phyloP scores from a whole-genome alignment of 2,329 filamentous ascomycete species.

The Phyllosticta ampelicida region DNA sequence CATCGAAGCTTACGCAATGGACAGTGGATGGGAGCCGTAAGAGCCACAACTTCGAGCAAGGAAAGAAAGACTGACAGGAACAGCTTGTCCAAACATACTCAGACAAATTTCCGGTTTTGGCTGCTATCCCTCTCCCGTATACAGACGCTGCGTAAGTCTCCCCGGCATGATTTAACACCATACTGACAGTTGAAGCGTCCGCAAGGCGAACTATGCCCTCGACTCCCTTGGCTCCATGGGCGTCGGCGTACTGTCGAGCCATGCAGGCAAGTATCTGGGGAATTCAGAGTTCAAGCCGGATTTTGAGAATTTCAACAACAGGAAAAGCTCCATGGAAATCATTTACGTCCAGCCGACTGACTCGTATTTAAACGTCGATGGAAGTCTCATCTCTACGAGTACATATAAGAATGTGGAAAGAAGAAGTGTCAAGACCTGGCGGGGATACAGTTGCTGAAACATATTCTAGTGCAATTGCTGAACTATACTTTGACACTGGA shows the following conservation, averaged over 20 bases:
- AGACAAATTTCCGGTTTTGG: neutral
- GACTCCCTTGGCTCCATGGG: constrained; percentile 21
- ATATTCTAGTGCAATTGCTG: constrained; percentile 16
- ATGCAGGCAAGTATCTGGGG: constrained; percentile 24
- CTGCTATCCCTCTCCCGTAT: neutral
- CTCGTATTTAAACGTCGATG: neutral
- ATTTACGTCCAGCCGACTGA: neutral
- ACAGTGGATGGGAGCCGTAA: neutral
- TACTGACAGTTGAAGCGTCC: constrained; percentile 20
- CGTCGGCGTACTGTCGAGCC: constrained; percentile 24
- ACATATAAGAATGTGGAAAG: neutral
- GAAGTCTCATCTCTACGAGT: neutral
- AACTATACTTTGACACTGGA: constrained; percentile 29
- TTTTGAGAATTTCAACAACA: constrained; percentile 20
- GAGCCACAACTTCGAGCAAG: neutral
- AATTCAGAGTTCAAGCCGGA: constrained; percentile 18
- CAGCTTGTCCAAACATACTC: neutral
- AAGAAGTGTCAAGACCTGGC: neutral
- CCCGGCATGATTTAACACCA: constrained; percentile 11
- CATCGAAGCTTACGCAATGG: neutral
- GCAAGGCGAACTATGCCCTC: constrained; percentile 22
- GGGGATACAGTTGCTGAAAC: neutral
- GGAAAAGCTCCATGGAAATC: constrained; percentile 5
- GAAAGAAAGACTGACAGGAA: neutral
- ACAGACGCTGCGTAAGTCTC: neutral